Evolutionary conservation across 139 green algal species (phyloP).

Genomic region (Chlorella ohadii): DNA sequence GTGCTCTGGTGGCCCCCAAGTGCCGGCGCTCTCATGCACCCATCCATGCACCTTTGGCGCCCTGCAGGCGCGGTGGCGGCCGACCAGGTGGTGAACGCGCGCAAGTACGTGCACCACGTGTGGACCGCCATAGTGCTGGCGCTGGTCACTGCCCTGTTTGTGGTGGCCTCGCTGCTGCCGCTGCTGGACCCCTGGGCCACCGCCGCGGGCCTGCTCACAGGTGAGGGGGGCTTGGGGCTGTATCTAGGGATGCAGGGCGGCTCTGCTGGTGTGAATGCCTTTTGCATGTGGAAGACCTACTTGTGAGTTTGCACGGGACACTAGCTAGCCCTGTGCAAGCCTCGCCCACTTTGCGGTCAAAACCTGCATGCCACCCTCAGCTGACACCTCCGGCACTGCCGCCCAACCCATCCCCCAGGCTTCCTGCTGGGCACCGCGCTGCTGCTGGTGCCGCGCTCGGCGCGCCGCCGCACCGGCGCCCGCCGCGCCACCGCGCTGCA

Average conservation of each 20-base stretch:
- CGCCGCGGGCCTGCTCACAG: conserved; percentile 16
- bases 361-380: too few relatives aligned
- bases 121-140: conserved; percentile 35
- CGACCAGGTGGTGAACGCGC: conserved; percentile 46
- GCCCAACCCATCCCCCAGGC: neutral
- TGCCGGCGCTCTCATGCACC: too few relatives aligned
- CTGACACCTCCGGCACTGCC: too few relatives aligned
- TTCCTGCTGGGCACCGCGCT: neutral
- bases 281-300: too few relatives aligned
- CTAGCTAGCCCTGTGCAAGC: neutral
- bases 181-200: conserved; percentile 46
- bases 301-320: too few relatives aligned
- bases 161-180: conserved; percentile 42
- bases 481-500: conserved; percentile 1
- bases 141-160: conserved; percentile 32
- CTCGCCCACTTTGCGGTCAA: too few relatives aligned
- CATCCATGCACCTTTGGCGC: neutral
- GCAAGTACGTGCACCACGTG: conserved; percentile 11
- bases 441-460: neutral
- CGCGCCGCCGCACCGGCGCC: neutral
- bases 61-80: conserved; percentile 39
- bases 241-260: too few relatives aligned
- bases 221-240: neutral
- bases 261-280: too few relatives aligned
- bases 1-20: too few relatives aligned